phyloP scores from a whole-genome alignment of 164 flowering plant species.

The Liquidambar formosana region DNA sequence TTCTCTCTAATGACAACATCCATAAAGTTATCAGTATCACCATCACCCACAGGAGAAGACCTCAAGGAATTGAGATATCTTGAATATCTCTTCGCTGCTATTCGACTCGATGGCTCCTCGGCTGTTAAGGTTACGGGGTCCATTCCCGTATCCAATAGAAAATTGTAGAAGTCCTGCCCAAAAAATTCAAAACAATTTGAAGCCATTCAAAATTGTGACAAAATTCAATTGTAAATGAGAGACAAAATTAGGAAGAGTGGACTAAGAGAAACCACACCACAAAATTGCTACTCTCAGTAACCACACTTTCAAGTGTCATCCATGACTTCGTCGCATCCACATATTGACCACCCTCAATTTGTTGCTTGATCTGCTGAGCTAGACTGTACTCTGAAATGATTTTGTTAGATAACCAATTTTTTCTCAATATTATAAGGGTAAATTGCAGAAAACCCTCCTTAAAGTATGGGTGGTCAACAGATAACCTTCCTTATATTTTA shows the following conservation, averaged over 20 bases:
- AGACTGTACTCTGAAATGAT: slow-evolving; percentile 39
- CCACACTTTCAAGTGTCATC: slow-evolving; percentile 51
- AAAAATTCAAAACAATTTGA: no score
- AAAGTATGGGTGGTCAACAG: no score
- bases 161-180: slow-evolving; percentile 88
- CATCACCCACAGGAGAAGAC: slow-evolving; percentile 38
- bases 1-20: slow-evolving; percentile 64
- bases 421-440: no score
- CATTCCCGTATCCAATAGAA: slow-evolving; percentile 51
- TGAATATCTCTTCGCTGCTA: slow-evolving; percentile 42
- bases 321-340: slow-evolving; percentile 60
- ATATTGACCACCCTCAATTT: slow-evolving; percentile 45
- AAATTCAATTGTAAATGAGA: not conserved
- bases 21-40: slow-evolving; percentile 54
- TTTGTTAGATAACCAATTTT: not conserved
- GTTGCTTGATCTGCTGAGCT: slow-evolving; percentile 60
- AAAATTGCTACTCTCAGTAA: slow-evolving; percentile 39
- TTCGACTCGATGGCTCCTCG: slow-evolving; percentile 12
- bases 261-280: slow-evolving; percentile 53
- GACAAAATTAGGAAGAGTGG: no score
- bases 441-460: no score
- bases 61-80: slow-evolving; percentile 50
- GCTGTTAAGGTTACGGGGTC: slow-evolving; percentile 44
- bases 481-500: no score
- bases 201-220: no score